phyloP scores from a whole-genome alignment of 2,329 filamentous ascomycete species.

The Colletotrichum higginsianum region DNA sequence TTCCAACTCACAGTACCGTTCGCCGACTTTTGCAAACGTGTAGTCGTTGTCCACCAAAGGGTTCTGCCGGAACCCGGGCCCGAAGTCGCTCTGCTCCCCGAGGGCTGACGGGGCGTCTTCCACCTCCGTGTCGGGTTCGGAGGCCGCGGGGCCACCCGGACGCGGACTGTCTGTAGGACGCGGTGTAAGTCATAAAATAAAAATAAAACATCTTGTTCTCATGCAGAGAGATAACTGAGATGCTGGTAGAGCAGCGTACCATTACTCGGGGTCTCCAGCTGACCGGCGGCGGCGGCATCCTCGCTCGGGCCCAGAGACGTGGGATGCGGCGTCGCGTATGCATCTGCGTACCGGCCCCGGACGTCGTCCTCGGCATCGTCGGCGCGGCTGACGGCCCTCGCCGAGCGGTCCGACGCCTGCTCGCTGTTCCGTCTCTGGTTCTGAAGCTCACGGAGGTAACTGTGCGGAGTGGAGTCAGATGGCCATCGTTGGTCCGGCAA shows the following conservation, averaged over 20 bases:
- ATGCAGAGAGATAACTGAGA: background rate
- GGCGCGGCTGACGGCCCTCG: constrained; percentile 11
- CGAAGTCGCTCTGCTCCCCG: constrained; percentile 24
- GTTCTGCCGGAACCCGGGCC: constrained; percentile 45
- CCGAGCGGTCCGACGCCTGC: constrained; percentile 22
- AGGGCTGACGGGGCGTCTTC: constrained; percentile 18
- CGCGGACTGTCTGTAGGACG: constrained; percentile 20
- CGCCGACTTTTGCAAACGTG: constrained; percentile 50
- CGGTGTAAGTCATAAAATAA: constrained; percentile 7
- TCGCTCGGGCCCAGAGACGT: constrained; percentile 1
- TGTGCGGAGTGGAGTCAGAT: constrained; percentile 21
- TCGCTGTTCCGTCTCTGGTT: constrained; percentile 36
- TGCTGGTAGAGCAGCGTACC: constrained; percentile 2
- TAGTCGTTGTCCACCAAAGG: constrained; percentile 52
- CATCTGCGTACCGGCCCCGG: constrained; percentile 14
- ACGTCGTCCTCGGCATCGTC: constrained; percentile 11
- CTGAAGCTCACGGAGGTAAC: constrained; percentile 42
- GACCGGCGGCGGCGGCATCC: constrained; percentile 2
- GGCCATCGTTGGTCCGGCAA: background rate
- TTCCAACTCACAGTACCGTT: constrained; percentile 48
- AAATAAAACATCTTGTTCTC: background rate
- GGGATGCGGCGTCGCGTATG: constrained; percentile 27
- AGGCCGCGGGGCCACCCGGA: constrained; percentile 7
- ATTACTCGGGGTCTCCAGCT: constrained; percentile 30
- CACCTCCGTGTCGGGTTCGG: constrained; percentile 29